Base-by-base conservation (phyloP, 768 basidiomycete genomes). In the Trametes punicea region DNA sequence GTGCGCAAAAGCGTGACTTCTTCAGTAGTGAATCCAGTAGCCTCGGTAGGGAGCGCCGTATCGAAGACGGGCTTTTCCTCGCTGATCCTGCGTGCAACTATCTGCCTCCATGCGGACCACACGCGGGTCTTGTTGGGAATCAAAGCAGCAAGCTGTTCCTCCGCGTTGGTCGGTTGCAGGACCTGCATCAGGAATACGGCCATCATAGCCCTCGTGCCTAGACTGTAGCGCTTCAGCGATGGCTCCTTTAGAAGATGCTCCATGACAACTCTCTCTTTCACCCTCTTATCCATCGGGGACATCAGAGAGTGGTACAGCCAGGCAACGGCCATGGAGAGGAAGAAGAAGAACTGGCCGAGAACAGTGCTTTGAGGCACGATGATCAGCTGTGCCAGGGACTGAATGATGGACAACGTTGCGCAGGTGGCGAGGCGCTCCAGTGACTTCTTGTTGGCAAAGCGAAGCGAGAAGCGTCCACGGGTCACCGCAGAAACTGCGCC, bases 331-430 rank as follows among this genome's bases (percentile, higher is more conserved):
- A 61, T 21, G 15, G 60, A 54, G 20, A 34, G 13, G 26, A 61
- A 33, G 51, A 61, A 61, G 11, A 57, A 18, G 34, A 57, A 21
- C 31, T 61, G 55, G 9, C 60, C 60, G 34, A 57, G 15, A 1
- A 33, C 11, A n/a, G 56, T 50, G 18, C 60, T 56, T 16, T 57
- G 55, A 4, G 60, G 60, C 23, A 61, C 52, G 39, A 56, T n/a
- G 18, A 60, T 6, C 20, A 60, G 59, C 21, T 60, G 55, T 8
- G 39, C 55, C 18, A 61, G 40, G 27, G 42, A 55, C 48, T 61
- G 60, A 11, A 46, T 13, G 30, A 44, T 48, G 20, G 52, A 23
- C 20, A 61, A 21, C 3, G 51, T 25, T 15, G 49, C 46, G 8
- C 34, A 36, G 4, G 45, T 41, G 18, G n/a, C 10, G 26, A 61